These are phyloP conservation scores for Botrytis medusae DNA, from an alignment of 2,329 filamentous ascomycete genomes.

Conservation along the genomic window DNA sequence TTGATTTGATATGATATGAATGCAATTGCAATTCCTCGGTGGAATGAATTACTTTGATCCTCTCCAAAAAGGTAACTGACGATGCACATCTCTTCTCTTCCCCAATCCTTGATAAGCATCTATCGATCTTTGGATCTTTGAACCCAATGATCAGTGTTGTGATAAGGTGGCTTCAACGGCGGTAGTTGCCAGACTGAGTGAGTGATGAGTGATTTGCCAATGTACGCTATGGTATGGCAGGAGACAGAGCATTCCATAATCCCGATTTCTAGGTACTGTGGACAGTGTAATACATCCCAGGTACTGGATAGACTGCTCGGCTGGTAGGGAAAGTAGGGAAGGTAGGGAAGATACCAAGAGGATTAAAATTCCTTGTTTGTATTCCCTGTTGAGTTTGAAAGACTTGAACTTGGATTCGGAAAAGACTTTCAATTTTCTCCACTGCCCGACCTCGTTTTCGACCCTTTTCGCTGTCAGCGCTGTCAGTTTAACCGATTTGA, in stretches of 20 bases:
- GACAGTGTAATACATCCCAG: neutral
- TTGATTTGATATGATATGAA: neutral
- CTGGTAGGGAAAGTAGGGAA: neutral
- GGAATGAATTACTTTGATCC: neutral
- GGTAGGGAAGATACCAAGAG: neutral
- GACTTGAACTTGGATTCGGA: neutral
- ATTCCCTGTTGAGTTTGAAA: neutral
- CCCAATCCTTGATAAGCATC: neutral
- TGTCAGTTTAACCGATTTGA: conserved; percentile 15
- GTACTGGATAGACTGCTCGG: neutral
- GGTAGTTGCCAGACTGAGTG: neutral
- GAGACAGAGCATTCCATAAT: neutral
- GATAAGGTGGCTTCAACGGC: neutral
- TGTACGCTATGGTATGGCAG: neutral
- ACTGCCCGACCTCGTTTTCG: conserved; percentile 6
- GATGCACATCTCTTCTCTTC: neutral
- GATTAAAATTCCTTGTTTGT: neutral
- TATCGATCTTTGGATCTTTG: neutral
- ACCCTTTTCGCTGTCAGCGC: conserved; percentile 11
- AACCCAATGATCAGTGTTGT: neutral
- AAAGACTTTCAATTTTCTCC: conserved; percentile 7
- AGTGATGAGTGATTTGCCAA: neutral
- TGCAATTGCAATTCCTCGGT: neutral
- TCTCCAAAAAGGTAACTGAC: conserved; percentile 3
- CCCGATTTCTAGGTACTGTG: neutral